Conservation (phyloP, 805 yeast genomes). For the Candida methanosorbosa region DNA sequence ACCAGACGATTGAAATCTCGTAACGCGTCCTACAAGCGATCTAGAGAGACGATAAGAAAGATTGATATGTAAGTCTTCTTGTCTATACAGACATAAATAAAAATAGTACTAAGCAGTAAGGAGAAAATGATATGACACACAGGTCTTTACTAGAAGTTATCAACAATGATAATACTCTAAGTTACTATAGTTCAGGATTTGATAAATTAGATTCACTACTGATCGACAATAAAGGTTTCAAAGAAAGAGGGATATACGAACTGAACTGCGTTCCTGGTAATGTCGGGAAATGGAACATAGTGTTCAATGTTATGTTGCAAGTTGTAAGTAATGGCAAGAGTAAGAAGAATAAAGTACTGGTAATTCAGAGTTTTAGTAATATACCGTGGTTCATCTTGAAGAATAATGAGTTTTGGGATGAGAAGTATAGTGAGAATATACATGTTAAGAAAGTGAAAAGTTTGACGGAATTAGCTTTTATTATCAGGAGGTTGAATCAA, state of each 20-base stretch:
- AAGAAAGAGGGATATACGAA: conserved; percentile 17
- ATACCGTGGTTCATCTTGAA: conserved; percentile 20
- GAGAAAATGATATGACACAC: no score
- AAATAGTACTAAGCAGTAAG: no score
- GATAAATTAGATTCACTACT: no score
- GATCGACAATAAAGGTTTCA: conserved; percentile 17
- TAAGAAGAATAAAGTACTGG: conserved; percentile 4
- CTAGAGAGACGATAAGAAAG: no score
- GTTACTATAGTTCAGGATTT: no score
- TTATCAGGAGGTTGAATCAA: neutral
- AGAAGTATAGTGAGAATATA: conserved; percentile 3
- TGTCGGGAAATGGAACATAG: conserved; percentile 19
- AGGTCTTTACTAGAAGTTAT: no score
- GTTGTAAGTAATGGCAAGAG: no score
- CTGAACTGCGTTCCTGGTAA: conserved; percentile 19
- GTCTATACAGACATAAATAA: no score
- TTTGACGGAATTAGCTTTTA: conserved; percentile 12
- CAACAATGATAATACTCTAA: no score
- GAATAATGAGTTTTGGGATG: conserved; percentile 2
- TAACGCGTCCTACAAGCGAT: no score
- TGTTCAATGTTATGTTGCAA: conserved; percentile 11
- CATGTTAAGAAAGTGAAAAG: conserved; percentile 9
- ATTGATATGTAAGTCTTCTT: no score
- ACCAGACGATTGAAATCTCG: no score
- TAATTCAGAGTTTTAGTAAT: conserved; percentile 8